A percentile compares a stretch with the other conserved stretches of the same genome.
Evolutionary conservation across 495 filamentous ascomycete genomes (phyloP).

Genomic region (Penicillium coprophilum): DNA sequence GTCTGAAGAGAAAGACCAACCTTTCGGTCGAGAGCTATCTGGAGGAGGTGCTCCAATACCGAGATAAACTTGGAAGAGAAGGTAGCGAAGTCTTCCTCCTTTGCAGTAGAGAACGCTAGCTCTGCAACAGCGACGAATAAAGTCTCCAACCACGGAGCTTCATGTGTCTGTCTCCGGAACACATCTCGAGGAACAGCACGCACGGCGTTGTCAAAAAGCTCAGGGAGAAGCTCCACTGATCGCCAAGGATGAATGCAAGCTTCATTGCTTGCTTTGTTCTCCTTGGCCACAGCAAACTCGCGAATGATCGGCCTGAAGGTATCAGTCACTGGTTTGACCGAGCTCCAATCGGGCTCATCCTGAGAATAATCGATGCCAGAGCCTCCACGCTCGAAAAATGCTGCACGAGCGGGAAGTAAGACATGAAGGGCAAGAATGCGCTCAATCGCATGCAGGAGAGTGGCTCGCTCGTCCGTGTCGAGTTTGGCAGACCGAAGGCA

Average conservation of each 20-base stretch:
- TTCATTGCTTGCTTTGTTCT: constrained; percentile 5
- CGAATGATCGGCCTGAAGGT: constrained; percentile 41
- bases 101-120: constrained; percentile 43
- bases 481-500: constrained; percentile 35
- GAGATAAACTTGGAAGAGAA: constrained; percentile 37
- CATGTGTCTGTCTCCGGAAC: constrained; percentile 55
- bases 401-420: constrained; percentile 62
- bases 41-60: constrained; percentile 43
- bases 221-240: constrained; percentile 29
- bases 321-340: constrained; percentile 46
- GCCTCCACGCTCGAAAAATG: constrained; percentile 49
- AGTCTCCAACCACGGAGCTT: constrained; percentile 64
- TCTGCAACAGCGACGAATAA: constrained; percentile 59
- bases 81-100: constrained; percentile 31
- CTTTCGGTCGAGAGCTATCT: constrained; percentile 41
- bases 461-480: constrained; percentile 40
- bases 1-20: constrained; percentile 47
- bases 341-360: constrained; percentile 45
- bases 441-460: constrained; percentile 52
- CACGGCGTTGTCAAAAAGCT: constrained; percentile 49
- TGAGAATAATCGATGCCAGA: constrained; percentile 48
- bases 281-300: constrained; percentile 20
- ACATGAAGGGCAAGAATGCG: constrained; percentile 67
- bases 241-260: constrained; percentile 30
- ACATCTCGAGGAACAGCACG: constrained; percentile 53